Evolutionary conservation across 345 rosid species (phyloP).

Genomic region (Barbarea vulgaris): DNA sequence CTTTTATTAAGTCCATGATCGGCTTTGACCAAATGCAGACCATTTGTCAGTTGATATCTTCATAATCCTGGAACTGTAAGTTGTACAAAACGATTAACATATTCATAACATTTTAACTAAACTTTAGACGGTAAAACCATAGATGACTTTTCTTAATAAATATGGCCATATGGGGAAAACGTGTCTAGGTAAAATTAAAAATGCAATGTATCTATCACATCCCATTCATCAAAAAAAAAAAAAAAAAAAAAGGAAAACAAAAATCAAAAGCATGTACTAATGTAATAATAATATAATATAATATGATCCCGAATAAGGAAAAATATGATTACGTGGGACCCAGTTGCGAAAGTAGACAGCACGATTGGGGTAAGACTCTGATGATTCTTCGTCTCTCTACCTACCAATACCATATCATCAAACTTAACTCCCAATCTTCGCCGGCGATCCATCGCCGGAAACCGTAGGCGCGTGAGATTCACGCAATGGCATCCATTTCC

Average conservation of each 20-base stretch:
- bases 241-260: too few relatives aligned
- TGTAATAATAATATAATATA: not conserved
- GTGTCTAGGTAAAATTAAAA: too few relatives aligned
- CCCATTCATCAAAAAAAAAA: too few relatives aligned
- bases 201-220: not conserved
- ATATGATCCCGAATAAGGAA: not conserved
- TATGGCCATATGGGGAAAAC: too few relatives aligned
- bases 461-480: not conserved
- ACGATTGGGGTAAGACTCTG: not conserved
- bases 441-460: not conserved
- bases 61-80: not conserved
- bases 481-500: conserved; percentile 24
- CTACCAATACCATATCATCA: not conserved
- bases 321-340: not conserved
- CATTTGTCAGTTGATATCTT: not conserved
- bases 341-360: not conserved
- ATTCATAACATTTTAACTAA: too few relatives aligned
- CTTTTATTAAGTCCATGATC: not conserved
- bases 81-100: too few relatives aligned
- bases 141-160: too few relatives aligned
- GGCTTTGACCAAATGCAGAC: not conserved
- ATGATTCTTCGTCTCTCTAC: not conserved
- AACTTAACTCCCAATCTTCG: not conserved
- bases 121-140: too few relatives aligned
- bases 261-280: too few relatives aligned